These are phyloP conservation scores for Backusella tarrabulga DNA, from an alignment of 192 early-diverging fungal genomes.

Conservation along the genomic window DNA sequence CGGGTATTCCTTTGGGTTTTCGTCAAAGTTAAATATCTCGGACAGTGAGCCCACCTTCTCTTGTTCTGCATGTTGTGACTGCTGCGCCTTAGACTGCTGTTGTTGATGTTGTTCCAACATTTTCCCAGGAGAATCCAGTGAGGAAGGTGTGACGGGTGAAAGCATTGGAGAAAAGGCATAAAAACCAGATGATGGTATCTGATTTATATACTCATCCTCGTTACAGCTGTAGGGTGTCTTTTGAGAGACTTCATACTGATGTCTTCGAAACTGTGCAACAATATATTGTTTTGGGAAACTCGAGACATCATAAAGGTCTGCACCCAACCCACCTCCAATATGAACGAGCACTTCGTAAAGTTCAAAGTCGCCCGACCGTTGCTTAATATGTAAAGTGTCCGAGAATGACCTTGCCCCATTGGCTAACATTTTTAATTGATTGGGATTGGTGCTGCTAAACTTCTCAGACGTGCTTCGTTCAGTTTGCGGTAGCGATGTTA, in stretches of 20 bases:
- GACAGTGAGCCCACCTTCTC: not conserved
- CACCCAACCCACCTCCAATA: conserved; percentile 61
- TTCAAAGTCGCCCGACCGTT: conserved; percentile 42
- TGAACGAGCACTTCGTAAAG: conserved; percentile 48
- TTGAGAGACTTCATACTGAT: conserved; percentile 16
- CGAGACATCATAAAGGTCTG: conserved; percentile 40
- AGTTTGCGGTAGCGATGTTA: not conserved
- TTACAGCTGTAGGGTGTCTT: not conserved
- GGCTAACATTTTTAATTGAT: conserved; percentile 37
- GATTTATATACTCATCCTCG: not conserved
- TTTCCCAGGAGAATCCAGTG: conserved; percentile 1
- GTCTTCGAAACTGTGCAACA: conserved; percentile 41
- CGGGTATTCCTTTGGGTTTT: not conserved
- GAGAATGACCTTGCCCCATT: conserved; percentile 44
- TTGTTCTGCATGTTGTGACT: not conserved
- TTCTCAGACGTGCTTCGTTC: conserved; percentile 29
- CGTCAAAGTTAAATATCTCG: not conserved
- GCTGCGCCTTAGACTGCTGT: not conserved
- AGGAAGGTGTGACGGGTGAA: conserved; percentile 6
- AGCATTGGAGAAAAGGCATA: not conserved
- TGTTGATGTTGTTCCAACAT: not conserved
- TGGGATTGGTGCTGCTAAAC: conserved; percentile 38
- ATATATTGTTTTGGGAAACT: conserved; percentile 51
- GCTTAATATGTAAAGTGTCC: conserved; percentile 47
- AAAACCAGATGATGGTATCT: not conserved